phyloP scores from a whole-genome alignment of 306 rosid species.

The Begonia loranthoides region DNA sequence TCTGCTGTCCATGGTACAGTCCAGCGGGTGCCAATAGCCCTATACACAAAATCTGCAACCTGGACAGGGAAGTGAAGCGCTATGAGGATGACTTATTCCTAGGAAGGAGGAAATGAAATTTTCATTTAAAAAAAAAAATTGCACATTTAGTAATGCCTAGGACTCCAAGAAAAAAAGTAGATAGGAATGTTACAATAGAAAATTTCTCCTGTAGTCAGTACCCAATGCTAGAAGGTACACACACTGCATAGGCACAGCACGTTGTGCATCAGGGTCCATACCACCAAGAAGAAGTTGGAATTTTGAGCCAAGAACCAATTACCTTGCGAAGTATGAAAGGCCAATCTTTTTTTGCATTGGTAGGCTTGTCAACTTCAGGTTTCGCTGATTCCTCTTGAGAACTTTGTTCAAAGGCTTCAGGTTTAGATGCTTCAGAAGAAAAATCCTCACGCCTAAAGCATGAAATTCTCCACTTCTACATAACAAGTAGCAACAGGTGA shows the following conservation, averaged over 20 bases:
- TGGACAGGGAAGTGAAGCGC: conserved; percentile 15
- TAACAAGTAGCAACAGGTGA: conserved; percentile 5
- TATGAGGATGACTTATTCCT: no score
- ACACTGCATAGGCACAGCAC: not conserved
- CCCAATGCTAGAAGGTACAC: no score
- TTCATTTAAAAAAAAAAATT: not conserved
- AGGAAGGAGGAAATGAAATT: not conserved
- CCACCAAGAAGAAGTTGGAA: not conserved
- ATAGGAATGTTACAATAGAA: no score
- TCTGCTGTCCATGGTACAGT: conserved; percentile 83
- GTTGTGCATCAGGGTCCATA: not conserved
- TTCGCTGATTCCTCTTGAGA: conserved; percentile 4
- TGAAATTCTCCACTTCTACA: conserved; percentile 57
- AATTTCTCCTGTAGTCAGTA: not conserved
- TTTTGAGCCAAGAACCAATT: conserved; percentile 1
- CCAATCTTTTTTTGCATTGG: conserved; percentile 27
- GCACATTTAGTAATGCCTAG: no score
- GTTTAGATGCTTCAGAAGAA: conserved; percentile 40
- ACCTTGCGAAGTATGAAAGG: conserved; percentile 34
- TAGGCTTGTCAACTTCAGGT: conserved; percentile 28
- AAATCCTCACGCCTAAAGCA: conserved; percentile 65
- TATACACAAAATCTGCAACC: conserved; percentile 36
- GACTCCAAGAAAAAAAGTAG: no score
- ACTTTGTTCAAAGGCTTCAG: conserved; percentile 30
- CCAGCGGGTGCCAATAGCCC: conserved; percentile 39